Evolutionary conservation across 1,139 yeast species (phyloP).

Genomic region (Kluyveromyces sp.): DNA sequence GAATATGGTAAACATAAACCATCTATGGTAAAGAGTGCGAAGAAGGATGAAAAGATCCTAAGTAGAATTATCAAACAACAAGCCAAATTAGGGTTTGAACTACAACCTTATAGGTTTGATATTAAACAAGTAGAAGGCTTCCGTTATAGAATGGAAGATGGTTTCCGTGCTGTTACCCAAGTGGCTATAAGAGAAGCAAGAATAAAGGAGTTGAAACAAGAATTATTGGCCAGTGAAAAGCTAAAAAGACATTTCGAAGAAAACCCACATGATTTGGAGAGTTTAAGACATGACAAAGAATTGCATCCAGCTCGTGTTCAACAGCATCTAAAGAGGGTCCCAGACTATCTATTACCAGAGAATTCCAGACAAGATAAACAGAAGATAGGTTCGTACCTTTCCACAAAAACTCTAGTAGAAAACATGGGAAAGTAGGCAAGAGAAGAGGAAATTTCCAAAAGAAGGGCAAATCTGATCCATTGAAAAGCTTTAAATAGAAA

Average conservation of each 20-base stretch:
- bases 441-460: slow-evolving; percentile 29
- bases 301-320: slow-evolving; percentile 78
- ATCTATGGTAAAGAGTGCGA: slow-evolving; percentile 63
- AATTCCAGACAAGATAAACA: slow-evolving; percentile 55
- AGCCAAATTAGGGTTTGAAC: slow-evolving; percentile 60
- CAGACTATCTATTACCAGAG: slow-evolving; percentile 83
- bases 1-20: slow-evolving; percentile 87
- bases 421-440: slow-evolving; percentile 38
- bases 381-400: slow-evolving; percentile 70
- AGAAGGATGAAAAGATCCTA: slow-evolving; percentile 79
- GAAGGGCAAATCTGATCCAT: slow-evolving; percentile 55
- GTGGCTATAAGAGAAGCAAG: slow-evolving; percentile 91
- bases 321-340: slow-evolving; percentile 82
- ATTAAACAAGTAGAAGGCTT: slow-evolving; percentile 91
- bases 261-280: slow-evolving; percentile 89
- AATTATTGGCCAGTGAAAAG: slow-evolving; percentile 80
- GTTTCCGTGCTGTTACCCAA: slow-evolving; percentile 88
- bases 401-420: slow-evolving; percentile 46
- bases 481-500: slow-evolving; percentile 46
- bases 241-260: slow-evolving; percentile 94
- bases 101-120: slow-evolving; percentile 83
- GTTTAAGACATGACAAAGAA: slow-evolving; percentile 87
- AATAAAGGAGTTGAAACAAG: slow-evolving; percentile 80
- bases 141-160: slow-evolving; percentile 95
- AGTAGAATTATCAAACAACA: slow-evolving; percentile 73